These are phyloP conservation scores for Polytolypa hystricis DNA, from an alignment of 2,329 filamentous ascomycete species.

Conservation along the genomic window DNA sequence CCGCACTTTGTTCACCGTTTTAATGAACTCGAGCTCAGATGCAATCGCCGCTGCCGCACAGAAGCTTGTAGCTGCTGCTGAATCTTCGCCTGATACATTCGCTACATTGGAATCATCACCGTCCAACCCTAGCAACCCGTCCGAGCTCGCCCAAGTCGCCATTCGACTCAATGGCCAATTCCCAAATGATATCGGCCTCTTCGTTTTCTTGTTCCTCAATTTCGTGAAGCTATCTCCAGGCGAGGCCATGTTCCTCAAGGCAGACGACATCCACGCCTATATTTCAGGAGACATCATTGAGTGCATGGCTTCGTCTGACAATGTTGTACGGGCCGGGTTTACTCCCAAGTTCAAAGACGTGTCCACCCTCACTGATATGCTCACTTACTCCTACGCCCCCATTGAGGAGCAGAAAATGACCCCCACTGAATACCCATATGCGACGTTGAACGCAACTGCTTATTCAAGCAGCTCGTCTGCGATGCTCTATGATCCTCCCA, in stretches of 20 bases:
- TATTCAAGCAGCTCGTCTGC: conserved; percentile 67
- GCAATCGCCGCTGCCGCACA: conserved; percentile 54
- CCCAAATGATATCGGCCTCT: conserved; percentile 79
- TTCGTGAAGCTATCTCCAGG: conserved; percentile 78
- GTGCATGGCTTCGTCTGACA: conserved; percentile 98
- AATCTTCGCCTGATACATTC: conserved; percentile 59
- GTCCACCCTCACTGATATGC: conserved; percentile 71
- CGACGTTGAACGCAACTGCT: conserved; percentile 65
- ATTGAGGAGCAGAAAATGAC: conserved; percentile 92
- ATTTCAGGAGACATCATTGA: conserved; percentile 73
- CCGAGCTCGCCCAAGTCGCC: conserved; percentile 66
- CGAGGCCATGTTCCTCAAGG: conserved; percentile 90
- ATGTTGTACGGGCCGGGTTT: conserved; percentile 92
- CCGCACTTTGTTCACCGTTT: conserved; percentile 59
- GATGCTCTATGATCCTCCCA: conserved; percentile 83
- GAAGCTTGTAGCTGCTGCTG: conserved; percentile 59
- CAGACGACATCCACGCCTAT: conserved; percentile 96
- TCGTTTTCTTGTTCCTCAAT: conserved; percentile 96
- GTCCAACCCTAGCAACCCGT: conserved; percentile 28
- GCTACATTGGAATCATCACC: conserved; percentile 41
- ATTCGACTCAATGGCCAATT: conserved; percentile 71
- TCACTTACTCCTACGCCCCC: conserved; percentile 91
- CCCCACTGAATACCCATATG: conserved; percentile 76
- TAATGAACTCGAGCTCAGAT: conserved; percentile 68
- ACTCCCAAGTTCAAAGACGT: conserved; percentile 99